Conservation (phyloP, 208 protist species). For the Angomonas ambiguus region DNA sequence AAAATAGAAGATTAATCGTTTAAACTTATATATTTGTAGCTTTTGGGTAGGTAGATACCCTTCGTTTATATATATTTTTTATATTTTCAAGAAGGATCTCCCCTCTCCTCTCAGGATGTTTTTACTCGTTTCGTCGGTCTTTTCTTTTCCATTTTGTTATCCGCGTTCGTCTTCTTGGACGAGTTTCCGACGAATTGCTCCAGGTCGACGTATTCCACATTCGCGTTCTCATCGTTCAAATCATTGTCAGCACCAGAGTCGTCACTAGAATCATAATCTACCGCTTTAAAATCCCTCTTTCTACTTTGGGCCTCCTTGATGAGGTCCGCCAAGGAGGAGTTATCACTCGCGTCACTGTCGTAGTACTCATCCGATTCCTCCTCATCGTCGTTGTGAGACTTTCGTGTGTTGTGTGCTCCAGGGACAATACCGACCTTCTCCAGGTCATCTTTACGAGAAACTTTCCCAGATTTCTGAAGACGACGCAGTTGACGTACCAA, state of each 20-base stretch:
- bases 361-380: too few relatives aligned
- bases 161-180: slow-evolving; percentile 24
- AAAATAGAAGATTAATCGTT: too few relatives aligned
- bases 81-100: background rate
- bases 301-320: background rate
- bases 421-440: slow-evolving; percentile 31
- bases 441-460: slow-evolving; percentile 59
- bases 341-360: slow-evolving; percentile 18
- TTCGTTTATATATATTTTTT: slow-evolving; percentile 13
- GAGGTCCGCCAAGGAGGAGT: slow-evolving; percentile 18
- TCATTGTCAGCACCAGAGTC: slow-evolving; percentile 16
- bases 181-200: slow-evolving; percentile 18
- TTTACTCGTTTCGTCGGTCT: slow-evolving; percentile 2
- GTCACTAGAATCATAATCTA: background rate
- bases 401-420: slow-evolving; percentile 2
- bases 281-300: background rate
- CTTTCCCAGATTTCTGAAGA: slow-evolving; percentile 56
- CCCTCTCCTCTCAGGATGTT: too few relatives aligned
- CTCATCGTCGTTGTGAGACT: slow-evolving; percentile 9
- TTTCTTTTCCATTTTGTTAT: slow-evolving; percentile 6
- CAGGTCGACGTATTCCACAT: slow-evolving; percentile 18
- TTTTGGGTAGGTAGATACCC: background rate
- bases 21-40: too few relatives aligned
- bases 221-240: slow-evolving; percentile 26
- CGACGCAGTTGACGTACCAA: slow-evolving; percentile 72